Percentiles rank a stretch among this genome's conserved stretches.
phyloP scores from a whole-genome alignment of 371 early-diverging fungal genomes.

The Apophysomyces sp. region DNA sequence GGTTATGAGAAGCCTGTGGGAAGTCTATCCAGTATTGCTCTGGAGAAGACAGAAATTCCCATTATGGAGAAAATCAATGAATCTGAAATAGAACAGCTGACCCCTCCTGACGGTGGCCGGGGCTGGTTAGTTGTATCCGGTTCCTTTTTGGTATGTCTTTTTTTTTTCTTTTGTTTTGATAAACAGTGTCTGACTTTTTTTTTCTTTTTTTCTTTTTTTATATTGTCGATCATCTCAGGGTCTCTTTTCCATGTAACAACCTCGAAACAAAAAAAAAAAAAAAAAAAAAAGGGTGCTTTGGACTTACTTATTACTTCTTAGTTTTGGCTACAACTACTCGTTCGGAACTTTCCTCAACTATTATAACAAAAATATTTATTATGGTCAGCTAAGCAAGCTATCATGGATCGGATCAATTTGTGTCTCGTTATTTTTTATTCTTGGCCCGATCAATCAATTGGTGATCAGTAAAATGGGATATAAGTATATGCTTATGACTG shows the following conservation, averaged over 20 bases:
- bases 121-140: constrained; percentile 47
- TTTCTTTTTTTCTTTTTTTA: no score
- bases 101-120: constrained; percentile 33
- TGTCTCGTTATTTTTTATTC: constrained; percentile 30
- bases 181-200: no score
- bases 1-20: neutral
- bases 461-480: constrained; percentile 56
- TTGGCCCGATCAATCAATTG: constrained; percentile 40
- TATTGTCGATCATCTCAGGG: constrained; percentile 9
- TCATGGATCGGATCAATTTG: constrained; percentile 48
- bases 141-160: constrained; percentile 37
- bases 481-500: constrained; percentile 49
- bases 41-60: neutral
- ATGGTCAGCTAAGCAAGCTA: constrained; percentile 25
- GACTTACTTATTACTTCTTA: constrained; percentile 3
- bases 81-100: constrained; percentile 2
- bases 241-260: constrained; percentile 23
- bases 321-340: constrained; percentile 40
- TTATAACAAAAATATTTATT: constrained; percentile 28
- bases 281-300: no score
- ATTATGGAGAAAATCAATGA: constrained; percentile 16
- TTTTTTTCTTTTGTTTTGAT: neutral
- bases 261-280: no score
- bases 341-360: constrained; percentile 38
- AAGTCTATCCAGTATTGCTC: neutral